Conservation (phyloP, 2,329 filamentous ascomycete species). For the Hypoxylon sp. region DNA sequence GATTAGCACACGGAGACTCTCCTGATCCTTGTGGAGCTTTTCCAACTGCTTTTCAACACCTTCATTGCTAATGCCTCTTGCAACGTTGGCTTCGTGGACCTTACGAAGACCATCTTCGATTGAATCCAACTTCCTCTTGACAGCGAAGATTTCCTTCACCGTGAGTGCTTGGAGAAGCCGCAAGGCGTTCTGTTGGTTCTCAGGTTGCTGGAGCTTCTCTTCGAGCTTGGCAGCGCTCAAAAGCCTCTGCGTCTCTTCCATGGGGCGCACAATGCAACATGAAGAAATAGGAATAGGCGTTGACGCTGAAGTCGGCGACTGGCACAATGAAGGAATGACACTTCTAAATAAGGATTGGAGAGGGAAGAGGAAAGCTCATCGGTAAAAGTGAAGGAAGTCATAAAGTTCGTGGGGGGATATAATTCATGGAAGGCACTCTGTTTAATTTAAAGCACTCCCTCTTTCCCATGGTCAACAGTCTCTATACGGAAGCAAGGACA, state of each 20-base stretch:
- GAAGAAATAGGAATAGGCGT: background rate
- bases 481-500: too few relatives aligned
- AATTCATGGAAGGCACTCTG: constrained; percentile 8
- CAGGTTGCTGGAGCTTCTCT: constrained; percentile 40
- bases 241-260: constrained; percentile 31
- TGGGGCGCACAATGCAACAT: constrained; percentile 32
- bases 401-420: background rate
- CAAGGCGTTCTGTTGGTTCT: constrained; percentile 32
- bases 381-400: background rate
- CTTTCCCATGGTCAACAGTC: background rate
- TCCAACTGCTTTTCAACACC: constrained; percentile 33
- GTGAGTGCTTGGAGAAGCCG: constrained; percentile 43
- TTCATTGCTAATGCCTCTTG: constrained; percentile 21
- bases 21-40: constrained; percentile 34
- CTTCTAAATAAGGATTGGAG: background rate
- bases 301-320: background rate
- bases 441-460: background rate
- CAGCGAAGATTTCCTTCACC: constrained; percentile 41
- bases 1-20: constrained; percentile 28
- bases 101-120: constrained; percentile 30
- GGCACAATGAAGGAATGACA: background rate
- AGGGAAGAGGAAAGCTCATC: background rate
- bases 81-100: constrained; percentile 26
- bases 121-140: constrained; percentile 29
- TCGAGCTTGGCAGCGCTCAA: constrained; percentile 20